Percentiles rank a stretch among this genome's conserved stretches.
Conservation (phyloP, 2,329 filamentous ascomycete species). For the Trichoderma gracile region DNA sequence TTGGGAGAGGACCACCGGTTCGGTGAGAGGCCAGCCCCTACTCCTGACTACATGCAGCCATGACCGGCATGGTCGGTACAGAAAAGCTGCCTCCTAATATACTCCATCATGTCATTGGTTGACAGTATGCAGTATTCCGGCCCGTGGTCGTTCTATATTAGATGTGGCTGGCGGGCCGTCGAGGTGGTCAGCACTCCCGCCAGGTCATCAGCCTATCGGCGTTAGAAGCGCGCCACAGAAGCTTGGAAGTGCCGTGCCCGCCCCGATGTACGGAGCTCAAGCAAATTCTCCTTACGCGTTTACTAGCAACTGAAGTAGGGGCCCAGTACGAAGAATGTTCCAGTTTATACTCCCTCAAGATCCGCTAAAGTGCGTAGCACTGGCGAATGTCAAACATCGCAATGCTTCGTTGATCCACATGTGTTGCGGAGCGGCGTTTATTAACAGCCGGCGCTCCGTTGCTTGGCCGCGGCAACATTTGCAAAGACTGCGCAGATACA, state of each 20-base stretch:
- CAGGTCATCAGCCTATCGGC: not conserved
- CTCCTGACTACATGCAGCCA: not conserved
- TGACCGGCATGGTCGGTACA: not conserved
- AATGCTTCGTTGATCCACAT: not conserved
- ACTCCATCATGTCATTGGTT: not conserved
- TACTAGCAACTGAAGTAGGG: not conserved
- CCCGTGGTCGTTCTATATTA: not conserved
- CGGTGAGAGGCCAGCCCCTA: not conserved
- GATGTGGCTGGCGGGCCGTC: constrained; percentile 12
- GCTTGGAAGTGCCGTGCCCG: not conserved
- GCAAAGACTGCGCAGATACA: not conserved
- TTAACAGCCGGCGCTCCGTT: not conserved
- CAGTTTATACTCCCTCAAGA: not conserved
- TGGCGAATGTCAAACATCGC: not conserved
- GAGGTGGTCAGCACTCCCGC: not conserved
- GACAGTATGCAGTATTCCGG: not conserved
- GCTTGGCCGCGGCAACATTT: not conserved
- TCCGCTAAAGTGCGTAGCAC: not conserved
- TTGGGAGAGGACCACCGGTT: too few species aligned
- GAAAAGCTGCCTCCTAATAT: not conserved
- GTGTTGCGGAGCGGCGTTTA: constrained; percentile 9
- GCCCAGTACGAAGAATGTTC: not conserved
- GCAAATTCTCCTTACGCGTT: constrained; percentile 16
- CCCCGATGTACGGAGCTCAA: constrained; percentile 8
- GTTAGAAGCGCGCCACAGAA: not conserved